These are phyloP conservation scores for Cyclospora cayetanensis DNA, from an alignment of 169 alveolate genomes.

Conservation along the genomic window DNA sequence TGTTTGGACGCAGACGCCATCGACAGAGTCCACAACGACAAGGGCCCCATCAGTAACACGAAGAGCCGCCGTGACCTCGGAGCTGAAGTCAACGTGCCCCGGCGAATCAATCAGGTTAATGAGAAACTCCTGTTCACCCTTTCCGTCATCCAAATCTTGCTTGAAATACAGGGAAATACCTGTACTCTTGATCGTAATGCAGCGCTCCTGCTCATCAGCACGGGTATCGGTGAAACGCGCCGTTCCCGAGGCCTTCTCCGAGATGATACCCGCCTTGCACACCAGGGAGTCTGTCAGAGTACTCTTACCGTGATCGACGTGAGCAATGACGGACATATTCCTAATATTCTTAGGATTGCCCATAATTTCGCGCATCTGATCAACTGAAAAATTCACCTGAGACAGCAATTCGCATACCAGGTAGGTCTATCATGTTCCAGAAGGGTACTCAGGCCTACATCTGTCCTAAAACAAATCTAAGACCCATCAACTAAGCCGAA, in stretches of 20 bases:
- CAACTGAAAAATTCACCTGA: constrained; percentile 97
- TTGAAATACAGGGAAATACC: constrained; percentile 99
- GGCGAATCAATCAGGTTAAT: constrained; percentile 99
- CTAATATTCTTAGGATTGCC: constrained; percentile 98
- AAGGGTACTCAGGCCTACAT: too few species aligned
- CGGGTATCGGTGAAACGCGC: constrained; percentile 99
- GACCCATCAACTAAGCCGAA: too few species aligned
- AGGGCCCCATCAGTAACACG: constrained; percentile 99
- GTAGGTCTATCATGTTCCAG: too few species aligned
- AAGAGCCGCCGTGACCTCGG: constrained; percentile 99
- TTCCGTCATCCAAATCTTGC: constrained; percentile 93
- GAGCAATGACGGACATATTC: constrained; percentile 99
- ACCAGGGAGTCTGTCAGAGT: constrained; percentile 99
- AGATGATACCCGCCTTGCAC: constrained; percentile 99
- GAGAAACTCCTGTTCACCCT: constrained; percentile 91
- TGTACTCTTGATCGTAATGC: constrained; percentile 99
- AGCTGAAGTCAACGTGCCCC: constrained; percentile 99
- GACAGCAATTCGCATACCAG: too few species aligned
- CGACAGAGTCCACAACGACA: constrained; percentile 99
- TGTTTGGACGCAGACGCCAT: constrained; percentile 99
- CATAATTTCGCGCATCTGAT: constrained; percentile 99
- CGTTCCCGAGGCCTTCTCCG: constrained; percentile 98
- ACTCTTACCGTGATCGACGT: constrained; percentile 99
- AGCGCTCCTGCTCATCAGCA: constrained; percentile 99
- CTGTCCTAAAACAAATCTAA: too few species aligned